These are phyloP conservation scores for Kalanchoe fedtschenkoi DNA, from an alignment of 164 flowering plant species.

Conservation along the genomic window DNA sequence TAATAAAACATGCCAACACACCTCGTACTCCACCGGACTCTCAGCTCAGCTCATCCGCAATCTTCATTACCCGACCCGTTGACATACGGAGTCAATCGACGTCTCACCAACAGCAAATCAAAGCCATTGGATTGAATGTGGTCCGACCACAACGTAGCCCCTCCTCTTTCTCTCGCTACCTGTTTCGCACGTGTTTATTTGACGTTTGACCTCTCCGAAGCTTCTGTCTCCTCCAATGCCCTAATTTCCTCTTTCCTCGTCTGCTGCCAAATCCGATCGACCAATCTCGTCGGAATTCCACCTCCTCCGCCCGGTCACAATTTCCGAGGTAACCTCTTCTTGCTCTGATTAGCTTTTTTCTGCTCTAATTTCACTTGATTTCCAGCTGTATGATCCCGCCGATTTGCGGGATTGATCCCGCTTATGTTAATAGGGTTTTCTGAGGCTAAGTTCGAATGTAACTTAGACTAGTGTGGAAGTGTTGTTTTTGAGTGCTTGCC, in stretches of 20 bases:
- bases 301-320: not conserved
- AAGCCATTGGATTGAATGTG: no score
- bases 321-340: not conserved
- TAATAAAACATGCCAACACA: no score
- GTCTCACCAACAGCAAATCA: no score
- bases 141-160: no score
- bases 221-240: not conserved
- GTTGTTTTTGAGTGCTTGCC: not conserved
- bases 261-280: not conserved
- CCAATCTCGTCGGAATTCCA: not conserved
- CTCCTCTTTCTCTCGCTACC: not conserved
- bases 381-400: not conserved
- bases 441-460: not conserved
- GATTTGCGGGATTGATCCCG: not conserved
- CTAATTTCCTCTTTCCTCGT: not conserved
- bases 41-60: no score
- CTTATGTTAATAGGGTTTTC: not conserved
- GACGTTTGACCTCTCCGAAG: not conserved
- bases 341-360: not conserved
- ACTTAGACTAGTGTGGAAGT: not conserved
- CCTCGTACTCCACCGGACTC: no score
- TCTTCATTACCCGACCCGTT: no score
- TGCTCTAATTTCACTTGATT: not conserved
- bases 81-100: no score
- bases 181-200: not conserved